Percentiles rank a stretch among this genome's conserved stretches.
These are phyloP conservation scores for Chytriomyces hyalinus DNA, from an alignment of 192 early-diverging fungal species.

Conservation along the genomic window DNA sequence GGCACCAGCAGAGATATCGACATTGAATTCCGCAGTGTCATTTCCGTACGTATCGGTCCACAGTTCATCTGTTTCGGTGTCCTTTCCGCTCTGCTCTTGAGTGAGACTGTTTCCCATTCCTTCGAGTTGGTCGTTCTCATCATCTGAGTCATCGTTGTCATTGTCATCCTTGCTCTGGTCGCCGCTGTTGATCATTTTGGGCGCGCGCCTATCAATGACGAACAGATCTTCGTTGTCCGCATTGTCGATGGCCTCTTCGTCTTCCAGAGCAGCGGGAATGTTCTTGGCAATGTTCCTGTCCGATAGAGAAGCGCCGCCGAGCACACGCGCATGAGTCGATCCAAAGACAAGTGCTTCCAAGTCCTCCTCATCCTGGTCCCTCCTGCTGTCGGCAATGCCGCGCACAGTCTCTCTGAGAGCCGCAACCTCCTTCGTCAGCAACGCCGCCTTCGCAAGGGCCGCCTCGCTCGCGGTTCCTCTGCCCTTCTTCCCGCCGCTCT, in stretches of 20 bases:
- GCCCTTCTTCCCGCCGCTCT: background rate
- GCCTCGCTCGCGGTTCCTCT: background rate
- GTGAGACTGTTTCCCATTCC: constrained; percentile 36
- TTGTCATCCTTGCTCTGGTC: constrained; percentile 40
- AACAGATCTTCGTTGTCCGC: constrained; percentile 32
- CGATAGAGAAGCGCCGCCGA: background rate
- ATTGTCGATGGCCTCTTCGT: constrained; percentile 8
- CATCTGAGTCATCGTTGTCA: constrained; percentile 43
- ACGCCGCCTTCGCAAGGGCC: background rate
- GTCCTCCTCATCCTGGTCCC: constrained; percentile 72
- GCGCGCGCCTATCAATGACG: constrained; percentile 29
- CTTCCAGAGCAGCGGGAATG: constrained; percentile 2
- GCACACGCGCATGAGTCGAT: background rate
- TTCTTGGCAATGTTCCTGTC: background rate
- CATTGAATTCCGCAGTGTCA: constrained; percentile 73
- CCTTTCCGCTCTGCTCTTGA: constrained; percentile 22
- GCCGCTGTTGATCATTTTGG: constrained; percentile 18
- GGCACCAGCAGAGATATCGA: constrained; percentile 69
- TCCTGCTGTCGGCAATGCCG: constrained; percentile 35
- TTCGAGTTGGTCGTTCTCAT: constrained; percentile 42
- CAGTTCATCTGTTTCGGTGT: constrained; percentile 51
- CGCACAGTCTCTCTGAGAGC: background rate
- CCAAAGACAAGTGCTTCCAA: constrained; percentile 82
- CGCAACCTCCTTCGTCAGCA: background rate
- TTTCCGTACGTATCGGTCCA: constrained; percentile 52